phyloP scores from a whole-genome alignment of 2,329 filamentous ascomycete species.

The Lasiodiplodia sp. region DNA sequence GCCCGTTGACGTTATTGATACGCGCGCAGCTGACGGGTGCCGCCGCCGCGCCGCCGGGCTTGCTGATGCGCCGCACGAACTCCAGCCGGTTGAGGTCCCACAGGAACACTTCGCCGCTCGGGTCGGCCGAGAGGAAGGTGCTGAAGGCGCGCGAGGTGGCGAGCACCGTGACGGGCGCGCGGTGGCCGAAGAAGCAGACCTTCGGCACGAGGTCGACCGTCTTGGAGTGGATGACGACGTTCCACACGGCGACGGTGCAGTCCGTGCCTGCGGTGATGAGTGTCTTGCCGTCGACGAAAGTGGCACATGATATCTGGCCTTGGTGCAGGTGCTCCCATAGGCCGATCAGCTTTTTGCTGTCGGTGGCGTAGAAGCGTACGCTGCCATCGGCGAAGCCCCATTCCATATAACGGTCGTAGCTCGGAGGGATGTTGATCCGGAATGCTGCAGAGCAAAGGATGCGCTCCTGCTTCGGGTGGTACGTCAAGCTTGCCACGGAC shows the following conservation, averaged over 20 bases:
- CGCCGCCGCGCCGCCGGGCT: constrained; percentile 29
- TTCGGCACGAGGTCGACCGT: constrained; percentile 78
- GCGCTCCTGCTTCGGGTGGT: constrained; percentile 80
- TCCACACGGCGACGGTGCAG: constrained; percentile 87
- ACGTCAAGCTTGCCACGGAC: constrained; percentile 78
- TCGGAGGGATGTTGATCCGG: constrained; percentile 83
- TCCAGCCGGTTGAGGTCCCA: constrained; percentile 95
- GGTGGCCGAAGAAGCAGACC: constrained; percentile 88
- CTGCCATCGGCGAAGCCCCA: constrained; percentile 96
- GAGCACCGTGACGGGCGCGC: constrained; percentile 79
- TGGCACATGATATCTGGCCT: constrained; percentile 82
- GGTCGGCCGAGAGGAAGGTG: constrained; percentile 82
- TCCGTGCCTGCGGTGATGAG: constrained; percentile 92
- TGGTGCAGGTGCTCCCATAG: constrained; percentile 94
- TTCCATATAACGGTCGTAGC: constrained; percentile 89
- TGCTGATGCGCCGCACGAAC: constrained; percentile 69
- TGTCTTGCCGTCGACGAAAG: constrained; percentile 88
- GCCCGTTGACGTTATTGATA: constrained; percentile 90
- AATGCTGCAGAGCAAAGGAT: constrained; percentile 85
- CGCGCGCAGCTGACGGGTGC: constrained; percentile 70
- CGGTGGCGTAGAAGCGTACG: constrained; percentile 86
- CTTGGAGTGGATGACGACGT: constrained; percentile 69
- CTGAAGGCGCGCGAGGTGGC: constrained; percentile 89
- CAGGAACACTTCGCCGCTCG: constrained; percentile 81
- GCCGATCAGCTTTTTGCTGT: constrained; percentile 82